phyloP scores from a whole-genome alignment of 2,329 filamentous ascomycete species.

The Aspergillus sp. region DNA sequence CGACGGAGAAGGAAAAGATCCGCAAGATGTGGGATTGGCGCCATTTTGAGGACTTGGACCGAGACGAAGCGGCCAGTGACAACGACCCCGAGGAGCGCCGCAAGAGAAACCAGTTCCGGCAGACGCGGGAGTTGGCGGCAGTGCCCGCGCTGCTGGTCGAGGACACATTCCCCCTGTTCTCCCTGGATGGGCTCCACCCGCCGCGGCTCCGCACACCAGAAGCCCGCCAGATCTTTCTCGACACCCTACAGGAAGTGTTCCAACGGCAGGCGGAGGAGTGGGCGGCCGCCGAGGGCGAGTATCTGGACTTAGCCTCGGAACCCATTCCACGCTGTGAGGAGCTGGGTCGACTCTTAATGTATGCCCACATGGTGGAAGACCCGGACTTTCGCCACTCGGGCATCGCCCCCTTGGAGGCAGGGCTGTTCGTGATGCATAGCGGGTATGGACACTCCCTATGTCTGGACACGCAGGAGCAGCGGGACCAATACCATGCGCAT shows the following conservation, averaged over 20 bases:
- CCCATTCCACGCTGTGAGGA: not conserved
- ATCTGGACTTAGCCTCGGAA: not conserved
- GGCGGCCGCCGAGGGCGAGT: not conserved
- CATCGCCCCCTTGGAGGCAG: not conserved
- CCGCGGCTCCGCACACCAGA: not conserved
- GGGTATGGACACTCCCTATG: not conserved
- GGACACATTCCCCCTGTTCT: not conserved
- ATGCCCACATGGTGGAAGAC: not conserved
- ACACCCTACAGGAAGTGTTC: not conserved
- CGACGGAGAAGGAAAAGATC: not conserved
- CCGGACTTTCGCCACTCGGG: not conserved
- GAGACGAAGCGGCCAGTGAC: not conserved
- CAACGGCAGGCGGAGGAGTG: slow-evolving; percentile 1
- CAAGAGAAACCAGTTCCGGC: no score
- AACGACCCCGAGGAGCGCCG: no score
- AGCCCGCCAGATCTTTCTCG: not conserved
- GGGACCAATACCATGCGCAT: not conserved
- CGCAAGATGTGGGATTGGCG: no score
- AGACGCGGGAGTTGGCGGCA: not conserved
- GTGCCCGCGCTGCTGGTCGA: not conserved
- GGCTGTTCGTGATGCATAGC: not conserved
- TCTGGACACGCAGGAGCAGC: not conserved
- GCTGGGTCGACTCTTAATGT: not conserved
- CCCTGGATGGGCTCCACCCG: not conserved
- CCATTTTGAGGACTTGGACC: not conserved